Percentiles rank a stretch among this genome's conserved stretches.
These are phyloP conservation scores for Sodiomyces alkalinus DNA, from an alignment of 2,329 filamentous ascomycete genomes.

Conservation along the genomic window DNA sequence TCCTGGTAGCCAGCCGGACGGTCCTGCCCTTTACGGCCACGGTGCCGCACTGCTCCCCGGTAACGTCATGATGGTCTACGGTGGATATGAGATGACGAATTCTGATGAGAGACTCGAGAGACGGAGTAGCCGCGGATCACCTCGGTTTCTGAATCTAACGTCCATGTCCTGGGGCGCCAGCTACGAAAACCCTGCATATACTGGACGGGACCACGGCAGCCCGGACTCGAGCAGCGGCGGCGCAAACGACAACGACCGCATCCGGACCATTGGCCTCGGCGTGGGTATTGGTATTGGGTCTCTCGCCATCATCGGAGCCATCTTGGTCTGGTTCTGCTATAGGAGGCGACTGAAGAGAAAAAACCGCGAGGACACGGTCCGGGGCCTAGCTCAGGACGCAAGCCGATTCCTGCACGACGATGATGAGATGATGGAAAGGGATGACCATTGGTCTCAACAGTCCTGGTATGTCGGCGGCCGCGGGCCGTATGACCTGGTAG, in stretches of 20 bases:
- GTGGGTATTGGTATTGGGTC: conserved; percentile 51
- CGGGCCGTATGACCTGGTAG: conserved; percentile 25
- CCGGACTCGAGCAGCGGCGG: conserved; percentile 15
- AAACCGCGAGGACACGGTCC: conserved; percentile 28
- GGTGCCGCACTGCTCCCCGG: conserved; percentile 48
- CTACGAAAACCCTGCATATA: conserved; percentile 37
- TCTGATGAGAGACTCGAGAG: conserved; percentile 18
- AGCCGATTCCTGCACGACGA: conserved; percentile 24
- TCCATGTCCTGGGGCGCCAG: conserved; percentile 35
- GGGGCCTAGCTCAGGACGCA: conserved; percentile 33
- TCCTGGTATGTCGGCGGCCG: conserved; percentile 30
- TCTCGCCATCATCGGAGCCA: conserved; percentile 29
- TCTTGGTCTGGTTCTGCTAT: conserved; percentile 34
- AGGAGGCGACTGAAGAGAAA: conserved; percentile 20
- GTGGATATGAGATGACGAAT: conserved; percentile 38
- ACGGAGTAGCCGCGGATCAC: conserved; percentile 12
- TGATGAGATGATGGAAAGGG: conserved; percentile 31
- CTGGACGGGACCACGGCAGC: no score
- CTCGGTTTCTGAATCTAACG: conserved; percentile 41
- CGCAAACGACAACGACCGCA: conserved; percentile 6
- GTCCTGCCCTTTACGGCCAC: conserved; percentile 42
- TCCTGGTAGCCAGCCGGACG: conserved; percentile 34
- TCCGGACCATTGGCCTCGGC: conserved; percentile 42
- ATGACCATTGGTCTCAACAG: conserved; percentile 16
- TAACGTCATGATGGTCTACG: conserved; percentile 54